Evolutionary conservation across 345 rosid species (phyloP).

Genomic region (Turritis glabra): DNA sequence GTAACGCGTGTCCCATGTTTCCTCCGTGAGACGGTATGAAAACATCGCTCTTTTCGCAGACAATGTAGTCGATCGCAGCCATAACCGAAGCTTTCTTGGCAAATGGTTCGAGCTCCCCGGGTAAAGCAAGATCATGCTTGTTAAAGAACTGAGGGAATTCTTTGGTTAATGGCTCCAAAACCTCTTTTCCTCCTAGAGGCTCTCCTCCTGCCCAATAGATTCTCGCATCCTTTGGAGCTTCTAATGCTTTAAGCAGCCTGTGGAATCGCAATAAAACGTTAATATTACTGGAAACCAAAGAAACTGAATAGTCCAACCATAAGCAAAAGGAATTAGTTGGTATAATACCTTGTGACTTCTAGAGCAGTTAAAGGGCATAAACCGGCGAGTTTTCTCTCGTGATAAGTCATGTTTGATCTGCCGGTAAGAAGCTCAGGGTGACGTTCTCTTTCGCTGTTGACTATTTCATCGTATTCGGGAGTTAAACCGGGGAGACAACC

Average conservation of each 20-base stretch:
- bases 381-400: conserved; percentile 81
- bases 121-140: conserved; percentile 86
- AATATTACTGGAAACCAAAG: background rate
- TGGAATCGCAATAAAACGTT: background rate
- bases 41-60: conserved; percentile 79
- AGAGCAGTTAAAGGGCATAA: conserved; percentile 87
- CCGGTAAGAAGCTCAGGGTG: conserved; percentile 93
- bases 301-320: background rate
- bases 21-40: conserved; percentile 99
- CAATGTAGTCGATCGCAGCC: conserved; percentile 92
- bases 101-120: conserved; percentile 82
- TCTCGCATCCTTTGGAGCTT: conserved; percentile 69
- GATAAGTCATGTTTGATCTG: conserved; percentile 88
- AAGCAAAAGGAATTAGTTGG: background rate
- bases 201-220: conserved; percentile 98
- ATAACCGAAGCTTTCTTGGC: conserved; percentile 73
- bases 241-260: conserved; percentile 94
- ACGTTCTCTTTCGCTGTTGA: conserved; percentile 67
- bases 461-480: conserved; percentile 68
- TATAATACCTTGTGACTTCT: conserved; percentile 76
- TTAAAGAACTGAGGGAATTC: conserved; percentile 78
- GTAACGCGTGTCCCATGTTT: conserved; percentile 95
- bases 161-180: conserved; percentile 60
- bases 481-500: conserved; percentile 90
- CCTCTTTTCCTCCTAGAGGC: conserved; percentile 87